Conservation (phyloP, 352 stramenopile genomes). For the Phytophthora macrochlamydospora region DNA sequence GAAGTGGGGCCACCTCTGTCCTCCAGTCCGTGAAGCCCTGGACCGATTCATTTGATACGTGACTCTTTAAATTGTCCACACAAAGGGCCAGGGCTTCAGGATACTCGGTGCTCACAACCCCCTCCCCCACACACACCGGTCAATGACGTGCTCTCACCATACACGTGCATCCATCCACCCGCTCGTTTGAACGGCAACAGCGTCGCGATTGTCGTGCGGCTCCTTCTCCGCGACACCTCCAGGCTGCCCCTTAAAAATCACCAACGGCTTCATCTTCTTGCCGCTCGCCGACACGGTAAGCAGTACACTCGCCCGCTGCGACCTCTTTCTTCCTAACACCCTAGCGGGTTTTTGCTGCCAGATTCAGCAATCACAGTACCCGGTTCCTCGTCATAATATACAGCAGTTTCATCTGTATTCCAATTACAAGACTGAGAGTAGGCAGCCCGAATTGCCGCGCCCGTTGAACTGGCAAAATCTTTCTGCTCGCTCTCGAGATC, state of each 20-base stretch:
- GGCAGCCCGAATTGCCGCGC: not conserved
- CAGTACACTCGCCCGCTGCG: not conserved
- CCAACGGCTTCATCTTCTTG: not conserved
- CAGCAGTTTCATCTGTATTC: not conserved
- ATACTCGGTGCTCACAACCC: not conserved
- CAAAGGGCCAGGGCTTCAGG: not conserved
- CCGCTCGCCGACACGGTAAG: not conserved
- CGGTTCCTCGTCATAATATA: not conserved
- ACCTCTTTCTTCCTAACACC: not conserved
- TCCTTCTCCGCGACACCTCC: not conserved
- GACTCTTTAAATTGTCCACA: constrained; percentile 8
- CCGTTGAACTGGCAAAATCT: not conserved
- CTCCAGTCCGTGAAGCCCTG: constrained; percentile 5
- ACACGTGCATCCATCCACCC: constrained; percentile 1
- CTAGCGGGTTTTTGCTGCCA: not conserved
- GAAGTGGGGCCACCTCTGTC: constrained; percentile 21
- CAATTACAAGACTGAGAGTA: not conserved
- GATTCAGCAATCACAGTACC: not conserved
- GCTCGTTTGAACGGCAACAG: not conserved
- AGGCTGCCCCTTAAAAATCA: not conserved
- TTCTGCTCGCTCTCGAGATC: not conserved
- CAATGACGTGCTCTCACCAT: constrained; percentile 1
- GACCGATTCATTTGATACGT: constrained; percentile 8
- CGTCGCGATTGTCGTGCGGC: not conserved
- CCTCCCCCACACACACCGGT: not conserved